Evolutionary conservation across 768 basidiomycete genomes (phyloP).

Genomic region (Chiua virens): DNA sequence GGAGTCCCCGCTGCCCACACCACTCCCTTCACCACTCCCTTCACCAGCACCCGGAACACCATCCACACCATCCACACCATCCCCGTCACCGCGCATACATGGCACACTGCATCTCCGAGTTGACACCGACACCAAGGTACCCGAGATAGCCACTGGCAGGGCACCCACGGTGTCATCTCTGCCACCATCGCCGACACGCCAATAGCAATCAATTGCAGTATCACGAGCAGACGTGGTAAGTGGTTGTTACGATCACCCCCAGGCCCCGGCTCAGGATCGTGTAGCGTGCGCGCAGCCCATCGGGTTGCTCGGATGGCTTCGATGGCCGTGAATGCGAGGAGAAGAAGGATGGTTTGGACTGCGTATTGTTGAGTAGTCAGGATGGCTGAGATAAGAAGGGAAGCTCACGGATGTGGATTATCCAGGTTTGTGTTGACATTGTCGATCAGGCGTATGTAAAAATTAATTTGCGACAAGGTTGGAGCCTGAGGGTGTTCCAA

Average conservation of each 20-base stretch:
- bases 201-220: not conserved
- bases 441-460: too few species aligned
- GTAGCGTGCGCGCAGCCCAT: not conserved
- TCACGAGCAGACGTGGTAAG: not conserved
- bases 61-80: not conserved
- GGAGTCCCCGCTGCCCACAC: conserved; percentile 13
- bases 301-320: conserved; percentile 4
- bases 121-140: too few species aligned
- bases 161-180: not conserved
- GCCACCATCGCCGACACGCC: conserved; percentile 1
- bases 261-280: not conserved
- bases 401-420: too few species aligned
- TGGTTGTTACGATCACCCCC: not conserved
- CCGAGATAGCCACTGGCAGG: too few species aligned
- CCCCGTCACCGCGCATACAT: too few species aligned
- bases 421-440: too few species aligned
- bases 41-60: not conserved
- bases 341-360: conserved; percentile 10
- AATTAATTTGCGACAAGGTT: too few species aligned
- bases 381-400: too few species aligned
- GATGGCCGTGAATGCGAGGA: conserved; percentile 11
- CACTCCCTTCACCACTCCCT: conserved; percentile 3
- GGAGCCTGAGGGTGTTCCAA: too few species aligned
- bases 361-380: too few species aligned
- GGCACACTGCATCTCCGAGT: too few species aligned